Evolutionary conservation across 192 early-diverging fungal genomes (phyloP), one percentile per base, ranked within the genome.

Genomic region (Dispira parvispora): DNA sequence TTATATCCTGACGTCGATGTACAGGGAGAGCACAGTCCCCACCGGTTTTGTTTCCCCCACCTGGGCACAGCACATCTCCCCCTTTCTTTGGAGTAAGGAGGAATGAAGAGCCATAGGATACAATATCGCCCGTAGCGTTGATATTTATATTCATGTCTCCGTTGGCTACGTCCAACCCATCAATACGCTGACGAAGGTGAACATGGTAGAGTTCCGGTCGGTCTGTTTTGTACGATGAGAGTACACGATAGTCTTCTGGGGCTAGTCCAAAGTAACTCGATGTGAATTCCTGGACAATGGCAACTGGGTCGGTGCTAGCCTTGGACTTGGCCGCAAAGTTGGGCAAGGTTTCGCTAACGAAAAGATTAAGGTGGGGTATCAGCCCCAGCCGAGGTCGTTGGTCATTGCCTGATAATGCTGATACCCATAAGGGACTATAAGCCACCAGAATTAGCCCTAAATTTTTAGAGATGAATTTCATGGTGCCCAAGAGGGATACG

Each of bases 81-180:
- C 49, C 49, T 23, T 20, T 50, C 49, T 50, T 50, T 8, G 13
- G 49, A 21, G 44, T 44, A 25, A 46, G 38, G 26, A 64, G 63
- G 2, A 91, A 88, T 16, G 82, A 78, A 21, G 82, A 72, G 42
- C 82, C 82, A 63, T 80, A 83, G 25, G 81, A 83, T n/a, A 89
- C 71, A 28, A 88, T 69, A 23, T 69, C 62, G 45, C 83, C 82
- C 26, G 72, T 47, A 9, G 62, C 57, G 55, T 83, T 83, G 47
- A 88, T 68, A 66, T 91, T 87, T 65, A 85, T 73, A 62, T 85
- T 88, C 52, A 81, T 85, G 66, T 89, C 84, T 47, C 79, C 84
- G 68, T 88, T 88, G 26, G 79, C 71, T 10, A 94, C 72, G 52
- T 72, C 69, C 0, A 81, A 18, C 10, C 81, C 85, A 46, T 70